These are phyloP conservation scores for Sporisorium iseilematis-ciliati DNA, from an alignment of 1,284 basidiomycete species.

Conservation along the genomic window DNA sequence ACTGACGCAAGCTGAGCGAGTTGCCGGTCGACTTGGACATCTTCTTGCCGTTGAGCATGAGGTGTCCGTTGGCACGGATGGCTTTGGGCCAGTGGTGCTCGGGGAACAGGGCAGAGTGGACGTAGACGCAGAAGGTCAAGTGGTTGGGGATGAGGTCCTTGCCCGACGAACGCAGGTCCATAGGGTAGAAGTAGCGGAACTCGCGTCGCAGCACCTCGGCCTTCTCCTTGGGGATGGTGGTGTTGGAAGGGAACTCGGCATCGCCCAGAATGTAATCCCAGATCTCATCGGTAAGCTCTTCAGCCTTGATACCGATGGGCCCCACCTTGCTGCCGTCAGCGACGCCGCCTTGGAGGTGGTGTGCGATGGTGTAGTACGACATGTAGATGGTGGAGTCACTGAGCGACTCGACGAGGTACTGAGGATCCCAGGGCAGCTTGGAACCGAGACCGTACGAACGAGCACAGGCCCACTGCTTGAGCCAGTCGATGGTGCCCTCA, in stretches of 20 bases:
- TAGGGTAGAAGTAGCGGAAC: slow-evolving; percentile 98
- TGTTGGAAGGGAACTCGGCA: slow-evolving; percentile 79
- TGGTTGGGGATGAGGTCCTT: slow-evolving; percentile 98
- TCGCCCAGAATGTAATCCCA: slow-evolving; percentile 94
- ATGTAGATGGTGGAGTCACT: slow-evolving; percentile 99
- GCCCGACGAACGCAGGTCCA: slow-evolving; percentile 98
- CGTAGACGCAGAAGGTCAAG: slow-evolving; percentile 93
- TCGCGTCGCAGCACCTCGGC: slow-evolving; percentile 88
- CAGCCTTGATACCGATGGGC: slow-evolving; percentile 84
- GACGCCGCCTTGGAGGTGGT: slow-evolving; percentile 73
- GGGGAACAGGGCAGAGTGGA: slow-evolving; percentile 92
- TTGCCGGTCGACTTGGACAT: slow-evolving; percentile 95
- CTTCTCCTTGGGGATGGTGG: slow-evolving; percentile 79
- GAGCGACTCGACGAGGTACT: slow-evolving; percentile 95
- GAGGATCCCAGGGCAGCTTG: slow-evolving; percentile 94
- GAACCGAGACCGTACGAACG: slow-evolving; percentile 96
- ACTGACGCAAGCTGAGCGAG: slow-evolving; percentile 66
- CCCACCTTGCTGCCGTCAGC: slow-evolving; percentile 84
- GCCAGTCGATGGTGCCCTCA: slow-evolving; percentile 91
- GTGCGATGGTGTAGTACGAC: slow-evolving; percentile 94
- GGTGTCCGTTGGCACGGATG: slow-evolving; percentile 94
- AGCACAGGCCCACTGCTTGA: slow-evolving; percentile 99
- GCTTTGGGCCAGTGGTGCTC: slow-evolving; percentile 92
- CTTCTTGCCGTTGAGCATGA: slow-evolving; percentile 98
- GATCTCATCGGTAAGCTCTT: slow-evolving; percentile 95